A percentile compares a stretch with the other conserved stretches of the same genome.
Conservation (phyloP, 2,329 filamentous ascomycete genomes). For the Neospermospora avenae region DNA sequence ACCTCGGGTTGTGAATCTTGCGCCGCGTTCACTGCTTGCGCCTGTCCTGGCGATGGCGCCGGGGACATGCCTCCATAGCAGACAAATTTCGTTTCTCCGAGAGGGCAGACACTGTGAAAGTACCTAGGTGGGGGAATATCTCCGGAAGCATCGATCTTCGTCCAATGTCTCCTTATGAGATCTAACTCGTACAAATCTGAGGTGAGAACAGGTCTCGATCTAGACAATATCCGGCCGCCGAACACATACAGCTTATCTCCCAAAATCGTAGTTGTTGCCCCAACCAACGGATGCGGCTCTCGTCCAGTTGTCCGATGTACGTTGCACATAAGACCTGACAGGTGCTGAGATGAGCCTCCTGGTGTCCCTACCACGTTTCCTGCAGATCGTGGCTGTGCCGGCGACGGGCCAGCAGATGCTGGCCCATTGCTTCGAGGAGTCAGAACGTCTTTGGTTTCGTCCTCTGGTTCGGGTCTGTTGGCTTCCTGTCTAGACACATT, state of each 20-base stretch:
- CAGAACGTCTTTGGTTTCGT: constrained; percentile 42
- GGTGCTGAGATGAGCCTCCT: constrained; percentile 50
- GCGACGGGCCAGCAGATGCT: constrained; percentile 55
- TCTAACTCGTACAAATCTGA: constrained; percentile 93
- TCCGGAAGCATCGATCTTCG: constrained; percentile 77
- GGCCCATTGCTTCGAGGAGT: constrained; percentile 53
- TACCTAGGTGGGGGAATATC: constrained; percentile 89
- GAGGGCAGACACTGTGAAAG: constrained; percentile 91
- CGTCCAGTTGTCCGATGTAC: constrained; percentile 83
- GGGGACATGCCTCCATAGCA: constrained; percentile 99
- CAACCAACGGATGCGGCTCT: constrained; percentile 87
- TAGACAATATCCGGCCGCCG: constrained; percentile 82
- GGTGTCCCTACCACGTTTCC: constrained; percentile 43
- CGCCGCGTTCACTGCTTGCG: constrained; percentile 44
- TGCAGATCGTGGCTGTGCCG: constrained; percentile 44
- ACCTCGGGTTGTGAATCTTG: constrained; percentile 77
- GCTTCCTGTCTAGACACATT: constrained; percentile 46
- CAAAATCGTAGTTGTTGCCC: constrained; percentile 90
- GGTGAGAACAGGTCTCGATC: constrained; percentile 77
- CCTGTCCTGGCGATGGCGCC: constrained; percentile 44
- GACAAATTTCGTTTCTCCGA: constrained; percentile 94
- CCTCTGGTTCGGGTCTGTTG: constrained; percentile 45
- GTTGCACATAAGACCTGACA: constrained; percentile 67
- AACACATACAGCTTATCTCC: constrained; percentile 98
- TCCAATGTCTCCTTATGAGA: constrained; percentile 88